A percentile compares a stretch with the other conserved stretches of the same genome.
These are phyloP conservation scores for Yamadazyma phyllophila DNA, from an alignment of 805 yeast genomes.

Conservation along the genomic window DNA sequence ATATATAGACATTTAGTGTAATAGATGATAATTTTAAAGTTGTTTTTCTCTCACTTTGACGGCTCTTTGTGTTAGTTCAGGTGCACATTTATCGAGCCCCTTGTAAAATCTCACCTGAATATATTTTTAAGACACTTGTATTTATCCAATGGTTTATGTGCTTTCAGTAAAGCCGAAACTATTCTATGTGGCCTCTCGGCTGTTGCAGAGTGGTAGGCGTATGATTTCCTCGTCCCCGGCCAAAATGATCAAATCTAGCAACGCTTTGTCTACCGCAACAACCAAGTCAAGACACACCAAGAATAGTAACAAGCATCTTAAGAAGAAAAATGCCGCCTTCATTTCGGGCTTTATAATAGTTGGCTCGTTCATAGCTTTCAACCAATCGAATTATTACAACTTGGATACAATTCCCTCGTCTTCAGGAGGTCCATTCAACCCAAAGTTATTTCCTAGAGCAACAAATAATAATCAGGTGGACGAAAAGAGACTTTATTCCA, in stretches of 20 bases:
- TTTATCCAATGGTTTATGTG: slow-evolving; percentile 19
- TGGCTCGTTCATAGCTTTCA: slow-evolving; percentile 41
- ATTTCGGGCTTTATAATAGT: slow-evolving; percentile 43
- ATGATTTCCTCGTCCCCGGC: slow-evolving; percentile 16
- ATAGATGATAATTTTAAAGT: not conserved
- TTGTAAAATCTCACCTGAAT: not conserved
- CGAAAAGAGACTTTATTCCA: slow-evolving; percentile 26
- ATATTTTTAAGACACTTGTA: not conserved
- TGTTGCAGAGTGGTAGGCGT: slow-evolving; percentile 11
- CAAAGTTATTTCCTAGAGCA: slow-evolving; percentile 16
- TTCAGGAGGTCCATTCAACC: slow-evolving; percentile 11
- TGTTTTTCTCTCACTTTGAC: not conserved
- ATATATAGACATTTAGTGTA: slow-evolving; percentile 1
- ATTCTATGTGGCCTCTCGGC: slow-evolving; percentile 19
- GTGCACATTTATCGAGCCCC: slow-evolving; percentile 1
- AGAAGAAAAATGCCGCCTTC: slow-evolving; percentile 36
- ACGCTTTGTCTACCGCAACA: slow-evolving; percentile 7
- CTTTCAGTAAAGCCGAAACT: slow-evolving; percentile 21
- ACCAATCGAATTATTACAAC: slow-evolving; percentile 39
- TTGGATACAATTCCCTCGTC: slow-evolving; percentile 29
- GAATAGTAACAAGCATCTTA: slow-evolving; percentile 17
- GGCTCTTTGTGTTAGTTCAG: not conserved
- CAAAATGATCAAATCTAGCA: slow-evolving; percentile 14
- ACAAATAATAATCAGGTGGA: slow-evolving; percentile 10
- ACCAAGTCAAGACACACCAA: slow-evolving; percentile 3